Evolutionary conservation across 2,329 filamentous ascomycete species (phyloP).

Genomic region (Seiridium cupressi): DNA sequence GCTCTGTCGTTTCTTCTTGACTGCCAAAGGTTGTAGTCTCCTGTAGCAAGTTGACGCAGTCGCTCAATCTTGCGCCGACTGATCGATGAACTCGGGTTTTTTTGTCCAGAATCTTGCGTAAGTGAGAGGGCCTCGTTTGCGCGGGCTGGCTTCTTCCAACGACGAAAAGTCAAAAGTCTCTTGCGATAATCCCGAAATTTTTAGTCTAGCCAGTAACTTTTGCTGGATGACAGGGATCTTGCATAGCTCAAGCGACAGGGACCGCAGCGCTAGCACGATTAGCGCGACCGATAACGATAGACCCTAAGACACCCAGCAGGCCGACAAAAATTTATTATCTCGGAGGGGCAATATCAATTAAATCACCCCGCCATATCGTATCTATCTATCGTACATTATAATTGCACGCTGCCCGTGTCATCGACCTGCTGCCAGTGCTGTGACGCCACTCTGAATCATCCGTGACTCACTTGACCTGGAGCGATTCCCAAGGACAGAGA

Average conservation of each 20-base stretch:
- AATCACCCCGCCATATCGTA: background rate
- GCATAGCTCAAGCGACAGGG: too few species aligned
- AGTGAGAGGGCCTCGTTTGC: background rate
- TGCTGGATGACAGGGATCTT: background rate
- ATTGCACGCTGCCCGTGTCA: background rate
- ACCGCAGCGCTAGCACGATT: background rate
- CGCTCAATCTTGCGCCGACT: background rate
- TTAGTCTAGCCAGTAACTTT: too few species aligned
- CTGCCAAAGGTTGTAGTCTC: background rate
- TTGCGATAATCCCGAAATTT: too few species aligned
- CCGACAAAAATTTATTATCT: background rate
- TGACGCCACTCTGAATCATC: background rate
- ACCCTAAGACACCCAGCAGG: slow-evolving; percentile 1
- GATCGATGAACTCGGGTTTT: too few species aligned
- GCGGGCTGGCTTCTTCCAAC: too few species aligned
- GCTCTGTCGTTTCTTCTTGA: slow-evolving; percentile 2
- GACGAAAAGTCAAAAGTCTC: too few species aligned
- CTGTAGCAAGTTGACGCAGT: background rate
- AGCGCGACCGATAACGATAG: slow-evolving; percentile 1
- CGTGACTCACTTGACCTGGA: background rate
- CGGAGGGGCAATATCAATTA: background rate
- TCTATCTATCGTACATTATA: background rate
- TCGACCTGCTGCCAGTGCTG: background rate
- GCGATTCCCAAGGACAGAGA: background rate
- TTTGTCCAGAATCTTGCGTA: background rate